Evolutionary conservation across 768 basidiomycete genomes (phyloP).

Genomic region (Termitomyces sp.): DNA sequence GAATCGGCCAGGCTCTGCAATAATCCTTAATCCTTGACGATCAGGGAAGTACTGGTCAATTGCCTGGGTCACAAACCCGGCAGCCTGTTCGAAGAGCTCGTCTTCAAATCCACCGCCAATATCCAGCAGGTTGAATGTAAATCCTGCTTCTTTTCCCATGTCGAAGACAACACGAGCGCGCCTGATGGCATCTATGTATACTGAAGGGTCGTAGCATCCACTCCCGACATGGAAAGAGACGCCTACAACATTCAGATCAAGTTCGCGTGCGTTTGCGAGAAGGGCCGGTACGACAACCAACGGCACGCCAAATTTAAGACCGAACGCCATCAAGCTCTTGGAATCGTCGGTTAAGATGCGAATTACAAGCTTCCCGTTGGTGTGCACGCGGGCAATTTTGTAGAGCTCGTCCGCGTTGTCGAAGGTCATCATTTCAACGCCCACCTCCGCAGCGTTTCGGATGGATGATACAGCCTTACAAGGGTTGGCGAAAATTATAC

Average conservation of each 20-base stretch:
- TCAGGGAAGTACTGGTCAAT: slow-evolving; percentile 79
- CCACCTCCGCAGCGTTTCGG: slow-evolving; percentile 69
- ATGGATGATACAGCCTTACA: slow-evolving; percentile 96
- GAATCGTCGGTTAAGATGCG: slow-evolving; percentile 97
- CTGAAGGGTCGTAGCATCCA: slow-evolving; percentile 91
- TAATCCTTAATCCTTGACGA: slow-evolving; percentile 63
- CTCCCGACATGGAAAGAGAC: slow-evolving; percentile 98
- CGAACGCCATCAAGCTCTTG: slow-evolving; percentile 87
- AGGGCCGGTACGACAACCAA: slow-evolving; percentile 74
- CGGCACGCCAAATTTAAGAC: slow-evolving; percentile 92
- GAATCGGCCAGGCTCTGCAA: slow-evolving; percentile 97
- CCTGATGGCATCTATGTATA: slow-evolving; percentile 84
- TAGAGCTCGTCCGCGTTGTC: slow-evolving; percentile 95
- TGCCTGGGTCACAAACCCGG: slow-evolving; percentile 61
- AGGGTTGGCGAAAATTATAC: slow-evolving; percentile 97
- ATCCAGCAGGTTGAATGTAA: slow-evolving; percentile 78
- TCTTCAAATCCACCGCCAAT: slow-evolving; percentile 98
- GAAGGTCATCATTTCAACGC: slow-evolving; percentile 96
- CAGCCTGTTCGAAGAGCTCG: slow-evolving; percentile 75
- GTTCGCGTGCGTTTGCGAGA: slow-evolving; percentile 70
- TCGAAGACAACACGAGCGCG: slow-evolving; percentile 85
- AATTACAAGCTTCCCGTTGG: slow-evolving; percentile 78
- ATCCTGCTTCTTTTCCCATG: slow-evolving; percentile 79
- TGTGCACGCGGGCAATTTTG: slow-evolving; percentile 83
- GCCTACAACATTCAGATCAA: slow-evolving; percentile 85